Evolutionary conservation across 495 filamentous ascomycete species (phyloP).

Genomic region (Annulohypoxylon maeteangense): DNA sequence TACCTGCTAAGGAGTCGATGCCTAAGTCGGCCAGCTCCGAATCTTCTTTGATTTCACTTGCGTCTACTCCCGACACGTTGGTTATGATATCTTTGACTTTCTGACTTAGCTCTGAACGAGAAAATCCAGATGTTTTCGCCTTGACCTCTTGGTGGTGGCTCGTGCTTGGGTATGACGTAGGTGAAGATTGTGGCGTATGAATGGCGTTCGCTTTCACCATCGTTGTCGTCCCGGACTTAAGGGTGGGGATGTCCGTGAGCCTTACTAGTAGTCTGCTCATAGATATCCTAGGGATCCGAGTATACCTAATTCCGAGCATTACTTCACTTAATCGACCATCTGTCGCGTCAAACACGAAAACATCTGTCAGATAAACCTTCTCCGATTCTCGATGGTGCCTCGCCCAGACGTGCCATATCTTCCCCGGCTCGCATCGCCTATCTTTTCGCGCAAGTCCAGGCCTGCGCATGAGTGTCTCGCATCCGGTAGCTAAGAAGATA

Average conservation of each 20-base stretch:
- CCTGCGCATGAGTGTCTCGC: not conserved
- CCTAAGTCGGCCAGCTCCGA: constrained; percentile 59
- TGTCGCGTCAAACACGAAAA: constrained; percentile 60
- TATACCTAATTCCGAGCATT: constrained; percentile 61
- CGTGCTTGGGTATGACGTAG: not conserved
- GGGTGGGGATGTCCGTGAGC: not conserved
- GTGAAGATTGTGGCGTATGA: not conserved
- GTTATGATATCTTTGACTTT: constrained; percentile 43
- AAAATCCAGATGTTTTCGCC: not conserved
- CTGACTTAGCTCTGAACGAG: constrained; percentile 31
- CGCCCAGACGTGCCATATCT: constrained; percentile 58
- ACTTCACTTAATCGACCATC: constrained; percentile 55
- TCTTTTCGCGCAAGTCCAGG: not conserved
- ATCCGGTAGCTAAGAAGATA: constrained; percentile 1
- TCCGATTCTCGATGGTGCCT: constrained; percentile 48
- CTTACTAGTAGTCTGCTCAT: constrained; percentile 47
- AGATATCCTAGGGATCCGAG: constrained; percentile 50
- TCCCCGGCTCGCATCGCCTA: constrained; percentile 3
- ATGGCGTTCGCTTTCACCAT: not conserved
- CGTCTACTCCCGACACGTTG: constrained; percentile 57
- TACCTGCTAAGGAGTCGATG: constrained; percentile 66
- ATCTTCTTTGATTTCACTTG: constrained; percentile 53
- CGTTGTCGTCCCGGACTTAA: too few species aligned
- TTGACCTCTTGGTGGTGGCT: not conserved
- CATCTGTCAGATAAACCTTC: constrained; percentile 53